A percentile compares a stretch with the other conserved stretches of the same genome.
Conservation (phyloP, 169 alveolate genomes). For the Blepharisma undulans region DNA sequence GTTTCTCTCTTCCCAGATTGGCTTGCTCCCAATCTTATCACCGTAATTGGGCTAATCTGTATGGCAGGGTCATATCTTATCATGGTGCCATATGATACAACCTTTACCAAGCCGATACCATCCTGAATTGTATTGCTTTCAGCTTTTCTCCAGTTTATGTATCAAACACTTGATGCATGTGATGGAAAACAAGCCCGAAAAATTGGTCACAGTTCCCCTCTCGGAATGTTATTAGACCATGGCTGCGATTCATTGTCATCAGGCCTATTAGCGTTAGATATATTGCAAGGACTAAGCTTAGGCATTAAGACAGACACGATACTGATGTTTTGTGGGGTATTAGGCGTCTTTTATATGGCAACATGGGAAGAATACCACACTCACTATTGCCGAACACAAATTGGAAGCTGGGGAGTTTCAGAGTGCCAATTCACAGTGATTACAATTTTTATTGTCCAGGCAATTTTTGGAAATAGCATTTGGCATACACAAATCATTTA, state of each 20-base stretch:
- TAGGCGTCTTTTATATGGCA: neutral
- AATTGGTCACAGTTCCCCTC: slow-evolving; percentile 46
- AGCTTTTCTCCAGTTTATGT: slow-evolving; percentile 34
- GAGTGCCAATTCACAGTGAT: slow-evolving; percentile 25
- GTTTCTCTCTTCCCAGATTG: slow-evolving; percentile 8
- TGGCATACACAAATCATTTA: neutral
- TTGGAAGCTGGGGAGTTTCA: slow-evolving; percentile 13
- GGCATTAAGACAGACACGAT: neutral
- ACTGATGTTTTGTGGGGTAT: neutral
- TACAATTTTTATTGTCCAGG: neutral
- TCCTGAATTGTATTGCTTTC: neutral
- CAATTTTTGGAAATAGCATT: neutral
- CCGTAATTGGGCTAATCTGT: slow-evolving; percentile 28
- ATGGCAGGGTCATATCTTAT: neutral
- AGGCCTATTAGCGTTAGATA: neutral
- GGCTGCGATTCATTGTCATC: slow-evolving; percentile 61
- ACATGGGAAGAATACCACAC: slow-evolving; percentile 40
- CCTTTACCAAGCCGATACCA: slow-evolving; percentile 30
- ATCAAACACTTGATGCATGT: slow-evolving; percentile 58
- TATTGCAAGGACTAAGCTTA: slow-evolving; percentile 1
- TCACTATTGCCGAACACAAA: slow-evolving; percentile 27
- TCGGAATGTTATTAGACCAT: slow-evolving; percentile 68
- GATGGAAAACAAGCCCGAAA: slow-evolving; percentile 74
- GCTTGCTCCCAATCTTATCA: slow-evolving; percentile 30
- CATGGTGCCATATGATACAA: slow-evolving; percentile 4